These are phyloP conservation scores for Cryptococcus floricola DNA, from an alignment of 1,284 basidiomycete genomes.

Conservation along the genomic window DNA sequence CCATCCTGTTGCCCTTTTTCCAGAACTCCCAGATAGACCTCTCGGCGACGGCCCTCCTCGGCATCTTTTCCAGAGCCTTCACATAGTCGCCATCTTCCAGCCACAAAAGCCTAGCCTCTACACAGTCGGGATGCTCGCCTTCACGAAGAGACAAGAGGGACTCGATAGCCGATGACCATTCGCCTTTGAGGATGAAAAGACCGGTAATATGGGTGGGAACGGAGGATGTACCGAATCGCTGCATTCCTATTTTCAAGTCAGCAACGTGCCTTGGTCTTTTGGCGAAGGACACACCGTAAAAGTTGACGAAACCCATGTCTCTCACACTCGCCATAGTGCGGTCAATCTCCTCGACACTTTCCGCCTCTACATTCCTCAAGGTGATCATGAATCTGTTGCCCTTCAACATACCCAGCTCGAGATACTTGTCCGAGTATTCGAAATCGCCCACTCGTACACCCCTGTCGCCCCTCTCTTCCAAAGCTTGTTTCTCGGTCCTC, in stretches of 20 bases:
- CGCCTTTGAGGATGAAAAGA: conserved; percentile 75
- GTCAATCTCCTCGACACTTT: conserved; percentile 67
- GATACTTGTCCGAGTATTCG: conserved; percentile 69
- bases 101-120: conserved; percentile 75
- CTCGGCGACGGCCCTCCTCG: conserved; percentile 85
- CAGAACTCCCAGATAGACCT: conserved; percentile 86
- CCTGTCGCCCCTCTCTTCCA: conserved; percentile 74
- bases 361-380: conserved; percentile 76
- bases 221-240: conserved; percentile 94
- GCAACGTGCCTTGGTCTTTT: no score
- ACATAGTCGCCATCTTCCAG: conserved; percentile 69
- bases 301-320: conserved; percentile 90
- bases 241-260: conserved; percentile 67
- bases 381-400: conserved; percentile 96
- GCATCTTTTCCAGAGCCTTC: conserved; percentile 75
- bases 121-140: conserved; percentile 85
- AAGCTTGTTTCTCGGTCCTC: conserved; percentile 58
- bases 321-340: conserved; percentile 76
- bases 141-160: conserved; percentile 74
- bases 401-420: conserved; percentile 91
- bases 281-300: conserved; percentile 65
- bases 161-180: conserved; percentile 84
- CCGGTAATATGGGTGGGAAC: conserved; percentile 94
- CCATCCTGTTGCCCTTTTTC: conserved; percentile 72
- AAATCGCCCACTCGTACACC: conserved; percentile 87